Evolutionary conservation across 2,329 filamentous ascomycete species (phyloP), one percentile per base, ranked within the genome.

Genomic region (Botryotinia globosa): DNA sequence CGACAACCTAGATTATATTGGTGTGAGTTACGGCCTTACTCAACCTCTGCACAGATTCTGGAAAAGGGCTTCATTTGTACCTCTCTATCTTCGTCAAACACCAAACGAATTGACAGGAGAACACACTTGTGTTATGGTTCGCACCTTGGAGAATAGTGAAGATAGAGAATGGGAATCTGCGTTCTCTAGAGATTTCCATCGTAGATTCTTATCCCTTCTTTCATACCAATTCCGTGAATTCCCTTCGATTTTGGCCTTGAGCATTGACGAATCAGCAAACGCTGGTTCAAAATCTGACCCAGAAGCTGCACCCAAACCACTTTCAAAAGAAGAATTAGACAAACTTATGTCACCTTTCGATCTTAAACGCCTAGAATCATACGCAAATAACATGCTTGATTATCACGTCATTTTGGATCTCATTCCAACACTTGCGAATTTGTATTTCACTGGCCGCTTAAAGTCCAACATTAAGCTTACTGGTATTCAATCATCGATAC

Each of bases 321-420:
- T 99, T 69, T 89, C 85, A 20, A 97, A 97, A 83, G 75, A 83
- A 0, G 92, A 94, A 74, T 87, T 99, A 10, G 94, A 98, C 79
- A 84, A 85, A 25, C 82, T 91, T 3, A 88, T 99, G 81, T 94
- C 93, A 5, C 94, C 96, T 0, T 98, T 96, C 81, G 96, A 99
- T 81, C 88, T 98, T 75, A 98, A 98, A 85, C 91, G 96, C 42
- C 86, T 99, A 4, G 95, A 98, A 80, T 94, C 92, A 61, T 99
- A 99, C 79, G 93, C 96, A 25, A 97, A 97, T 83, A 97, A 97
- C 83, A 92, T 98, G 87, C 89, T 99, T 59, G 97, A 99, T 82
- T 97, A 98, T 84, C 97, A 98, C 80, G 94, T 98, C 77, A 96
- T 99, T 72, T 87, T 98, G 42, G 97, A 99, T 81, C 89, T 99